These are phyloP conservation scores for Cadophora gregata DNA, from an alignment of 2,329 filamentous ascomycete genomes.

Conservation along the genomic window DNA sequence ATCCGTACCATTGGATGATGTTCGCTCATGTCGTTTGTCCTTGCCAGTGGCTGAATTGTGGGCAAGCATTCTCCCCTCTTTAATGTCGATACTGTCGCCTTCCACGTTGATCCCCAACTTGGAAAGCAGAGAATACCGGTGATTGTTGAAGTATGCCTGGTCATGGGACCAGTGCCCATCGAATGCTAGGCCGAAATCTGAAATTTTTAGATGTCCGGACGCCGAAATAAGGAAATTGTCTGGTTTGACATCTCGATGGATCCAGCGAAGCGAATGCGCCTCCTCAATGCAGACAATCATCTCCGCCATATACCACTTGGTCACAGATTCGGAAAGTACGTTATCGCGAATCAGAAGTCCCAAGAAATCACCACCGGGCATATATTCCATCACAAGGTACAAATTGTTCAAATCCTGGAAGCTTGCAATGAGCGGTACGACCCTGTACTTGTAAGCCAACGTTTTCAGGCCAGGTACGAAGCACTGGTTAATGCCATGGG, in stretches of 20 bases:
- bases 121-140: constrained; percentile 79
- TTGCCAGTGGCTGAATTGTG: constrained; percentile 45
- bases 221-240: constrained; percentile 95
- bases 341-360: constrained; percentile 86
- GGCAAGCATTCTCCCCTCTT: constrained; percentile 48
- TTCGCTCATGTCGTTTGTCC: constrained; percentile 49
- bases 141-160: constrained; percentile 82
- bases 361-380: constrained; percentile 95
- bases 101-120: constrained; percentile 75
- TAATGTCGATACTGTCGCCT: constrained; percentile 72
- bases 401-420: constrained; percentile 87
- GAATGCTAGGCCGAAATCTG: constrained; percentile 94
- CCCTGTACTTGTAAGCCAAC: constrained; percentile 54
- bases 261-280: constrained; percentile 84
- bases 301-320: constrained; percentile 89
- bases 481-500: not conserved
- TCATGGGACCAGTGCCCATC: constrained; percentile 96
- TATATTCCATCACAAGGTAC: constrained; percentile 97
- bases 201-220: constrained; percentile 91
- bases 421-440: constrained; percentile 84
- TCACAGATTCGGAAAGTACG: constrained; percentile 76
- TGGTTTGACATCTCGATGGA: constrained; percentile 95
- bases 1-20: constrained; percentile 37
- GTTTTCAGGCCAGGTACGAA: not conserved
- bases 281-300: constrained; percentile 97